Evolutionary conservation across 225 moss, liverwort and hornwort genomes (phyloP).

Genomic region (Neckera pumila): DNA sequence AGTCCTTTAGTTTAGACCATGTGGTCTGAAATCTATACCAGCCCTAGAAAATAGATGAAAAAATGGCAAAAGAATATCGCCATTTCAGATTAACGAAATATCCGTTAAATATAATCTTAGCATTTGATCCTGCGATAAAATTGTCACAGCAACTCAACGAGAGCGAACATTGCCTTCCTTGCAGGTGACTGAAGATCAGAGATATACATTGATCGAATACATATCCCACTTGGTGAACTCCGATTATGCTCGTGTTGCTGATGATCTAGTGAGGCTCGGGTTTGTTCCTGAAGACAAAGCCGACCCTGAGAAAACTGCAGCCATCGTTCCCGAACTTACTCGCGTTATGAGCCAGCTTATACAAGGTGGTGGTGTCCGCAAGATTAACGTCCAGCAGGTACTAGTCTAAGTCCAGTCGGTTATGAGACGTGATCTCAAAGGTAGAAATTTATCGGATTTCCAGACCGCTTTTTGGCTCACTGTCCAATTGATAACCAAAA

Average conservation of each 20-base stretch:
- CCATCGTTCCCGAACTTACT: constrained; percentile 75
- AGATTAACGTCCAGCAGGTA: constrained; percentile 88
- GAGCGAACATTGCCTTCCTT: constrained; percentile 1
- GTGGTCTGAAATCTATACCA: no score
- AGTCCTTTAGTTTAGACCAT: no score
- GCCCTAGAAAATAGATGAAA: no score
- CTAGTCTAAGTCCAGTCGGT: background rate
- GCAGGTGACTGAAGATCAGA: constrained; percentile 94
- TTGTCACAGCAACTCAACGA: background rate
- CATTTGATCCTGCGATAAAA: background rate
- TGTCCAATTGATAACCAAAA: background rate
- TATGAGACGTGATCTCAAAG: background rate
- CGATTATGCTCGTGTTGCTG: constrained; percentile 76
- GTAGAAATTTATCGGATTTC: background rate
- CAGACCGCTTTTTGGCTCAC: background rate
- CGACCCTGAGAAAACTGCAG: constrained; percentile 81
- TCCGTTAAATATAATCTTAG: background rate
- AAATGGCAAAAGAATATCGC: no score
- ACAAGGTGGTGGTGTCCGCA: constrained; percentile 85
- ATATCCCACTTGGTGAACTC: constrained; percentile 83
- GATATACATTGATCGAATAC: constrained; percentile 82
- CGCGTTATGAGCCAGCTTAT: constrained; percentile 76
- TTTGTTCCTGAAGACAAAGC: constrained; percentile 73
- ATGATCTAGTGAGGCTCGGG: constrained; percentile 81
- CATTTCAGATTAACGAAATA: no score